Conservation (phyloP, 2,329 filamentous ascomycete species). For the Dactylellina leptospora region DNA sequence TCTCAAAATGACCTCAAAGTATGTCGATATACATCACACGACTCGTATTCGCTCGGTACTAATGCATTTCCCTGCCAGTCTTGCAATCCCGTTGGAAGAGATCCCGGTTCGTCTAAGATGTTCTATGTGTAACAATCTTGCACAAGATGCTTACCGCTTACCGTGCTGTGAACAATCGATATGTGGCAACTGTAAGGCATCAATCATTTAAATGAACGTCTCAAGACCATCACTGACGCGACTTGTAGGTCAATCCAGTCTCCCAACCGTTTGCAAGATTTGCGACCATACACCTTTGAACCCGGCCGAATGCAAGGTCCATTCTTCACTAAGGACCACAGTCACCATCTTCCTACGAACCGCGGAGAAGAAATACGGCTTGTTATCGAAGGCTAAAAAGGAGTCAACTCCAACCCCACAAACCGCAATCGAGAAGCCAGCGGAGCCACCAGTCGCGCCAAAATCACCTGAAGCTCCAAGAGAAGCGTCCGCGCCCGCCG, state of each 20-base stretch:
- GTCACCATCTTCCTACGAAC: conserved; percentile 90
- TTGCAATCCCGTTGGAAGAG: conserved; percentile 79
- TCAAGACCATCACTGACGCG: conserved; percentile 37
- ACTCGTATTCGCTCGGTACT: conserved; percentile 13
- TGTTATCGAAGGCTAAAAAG: conserved; percentile 63
- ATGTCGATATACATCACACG: not conserved
- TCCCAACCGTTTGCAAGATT: conserved; percentile 84
- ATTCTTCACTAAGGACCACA: conserved; percentile 90
- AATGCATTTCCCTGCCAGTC: conserved; percentile 60
- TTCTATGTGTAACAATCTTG: conserved; percentile 89
- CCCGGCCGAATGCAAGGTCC: conserved; percentile 82
- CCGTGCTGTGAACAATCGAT: conserved; percentile 96
- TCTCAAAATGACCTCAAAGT: conserved; percentile 39
- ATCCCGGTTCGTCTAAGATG: conserved; percentile 97
- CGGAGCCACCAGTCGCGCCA: not conserved
- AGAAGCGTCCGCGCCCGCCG: conserved; percentile 31
- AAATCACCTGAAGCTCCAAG: conserved; percentile 25
- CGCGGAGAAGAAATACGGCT: conserved; percentile 86
- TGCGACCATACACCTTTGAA: conserved; percentile 92
- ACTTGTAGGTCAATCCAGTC: conserved; percentile 73
- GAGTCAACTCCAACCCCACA: conserved; percentile 58
- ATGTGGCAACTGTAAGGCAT: conserved; percentile 80
- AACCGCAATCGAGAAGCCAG: conserved; percentile 30
- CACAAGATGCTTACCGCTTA: conserved; percentile 86
- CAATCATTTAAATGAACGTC: not conserved